Conservation (phyloP, 2,329 filamentous ascomycete genomes). For the Monosporascus sp. region DNA sequence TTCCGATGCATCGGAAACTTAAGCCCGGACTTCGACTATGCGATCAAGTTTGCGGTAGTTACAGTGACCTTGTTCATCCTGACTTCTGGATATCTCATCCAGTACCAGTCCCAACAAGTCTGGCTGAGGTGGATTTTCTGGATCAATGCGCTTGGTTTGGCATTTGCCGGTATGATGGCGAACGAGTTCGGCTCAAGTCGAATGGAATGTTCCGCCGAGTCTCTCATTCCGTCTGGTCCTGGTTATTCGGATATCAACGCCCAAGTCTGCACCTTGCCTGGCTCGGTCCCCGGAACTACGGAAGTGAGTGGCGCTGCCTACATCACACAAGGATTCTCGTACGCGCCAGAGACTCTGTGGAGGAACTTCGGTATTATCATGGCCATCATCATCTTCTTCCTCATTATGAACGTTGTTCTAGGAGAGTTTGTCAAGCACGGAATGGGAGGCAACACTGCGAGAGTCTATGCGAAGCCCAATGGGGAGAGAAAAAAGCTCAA, state of each 20-base stretch:
- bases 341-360: conserved; percentile 65
- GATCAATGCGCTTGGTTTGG: conserved; percentile 67
- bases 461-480: conserved; percentile 67
- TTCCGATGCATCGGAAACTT: conserved; percentile 70
- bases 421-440: conserved; percentile 76
- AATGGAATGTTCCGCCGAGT: conserved; percentile 62
- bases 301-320: conserved; percentile 63
- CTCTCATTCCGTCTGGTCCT: conserved; percentile 65
- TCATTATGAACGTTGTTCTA: conserved; percentile 68
- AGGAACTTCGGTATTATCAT: conserved; percentile 79
- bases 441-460: conserved; percentile 74
- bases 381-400: conserved; percentile 68
- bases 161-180: conserved; percentile 75
- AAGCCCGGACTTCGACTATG: conserved; percentile 78
- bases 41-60: conserved; percentile 74
- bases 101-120: conserved; percentile 66
- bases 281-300: conserved; percentile 59
- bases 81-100: conserved; percentile 79
- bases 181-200: conserved; percentile 73
- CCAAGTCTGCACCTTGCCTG: conserved; percentile 76
- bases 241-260: conserved; percentile 66
- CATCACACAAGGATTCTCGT: conserved; percentile 62
- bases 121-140: conserved; percentile 80
- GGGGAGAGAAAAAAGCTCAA: conserved; percentile 63
- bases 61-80: conserved; percentile 78